Conservation (phyloP, 2,329 filamentous ascomycete species). For the Zymoseptoria ardabiliae region DNA sequence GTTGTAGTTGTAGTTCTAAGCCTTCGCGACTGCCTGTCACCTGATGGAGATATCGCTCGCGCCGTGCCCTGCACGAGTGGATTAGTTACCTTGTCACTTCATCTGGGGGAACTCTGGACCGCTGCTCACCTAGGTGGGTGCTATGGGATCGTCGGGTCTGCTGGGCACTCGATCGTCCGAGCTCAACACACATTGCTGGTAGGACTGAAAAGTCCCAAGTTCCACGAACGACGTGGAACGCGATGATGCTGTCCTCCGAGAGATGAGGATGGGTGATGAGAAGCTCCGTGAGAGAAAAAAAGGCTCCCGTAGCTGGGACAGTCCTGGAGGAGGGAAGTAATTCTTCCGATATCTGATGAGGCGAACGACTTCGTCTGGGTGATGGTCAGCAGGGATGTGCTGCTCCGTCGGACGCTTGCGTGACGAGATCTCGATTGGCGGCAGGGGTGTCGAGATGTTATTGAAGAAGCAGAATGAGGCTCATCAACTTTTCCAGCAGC, state of each 20-base stretch:
- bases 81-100: no score
- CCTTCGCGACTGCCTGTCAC: constrained; percentile 21
- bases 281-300: neutral
- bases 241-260: neutral
- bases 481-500: neutral
- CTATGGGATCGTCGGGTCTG: constrained; percentile 21
- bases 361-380: neutral
- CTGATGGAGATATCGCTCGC: constrained; percentile 28
- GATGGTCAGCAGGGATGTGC: neutral
- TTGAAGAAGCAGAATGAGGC: neutral
- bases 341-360: neutral
- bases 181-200: constrained; percentile 23
- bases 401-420: neutral
- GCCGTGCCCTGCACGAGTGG: constrained; percentile 19
- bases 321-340: neutral
- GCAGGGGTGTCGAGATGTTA: neutral
- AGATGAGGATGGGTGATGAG: neutral
- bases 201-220: neutral
- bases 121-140: constrained; percentile 18
- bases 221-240: neutral
- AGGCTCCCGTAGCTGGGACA: neutral
- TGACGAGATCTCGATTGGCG: neutral
- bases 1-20: constrained; percentile 3
- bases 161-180: constrained; percentile 18
- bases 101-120: no score